Evolutionary conservation across 805 yeast species (phyloP).

Genomic region (Kazachstania psychrophila): DNA sequence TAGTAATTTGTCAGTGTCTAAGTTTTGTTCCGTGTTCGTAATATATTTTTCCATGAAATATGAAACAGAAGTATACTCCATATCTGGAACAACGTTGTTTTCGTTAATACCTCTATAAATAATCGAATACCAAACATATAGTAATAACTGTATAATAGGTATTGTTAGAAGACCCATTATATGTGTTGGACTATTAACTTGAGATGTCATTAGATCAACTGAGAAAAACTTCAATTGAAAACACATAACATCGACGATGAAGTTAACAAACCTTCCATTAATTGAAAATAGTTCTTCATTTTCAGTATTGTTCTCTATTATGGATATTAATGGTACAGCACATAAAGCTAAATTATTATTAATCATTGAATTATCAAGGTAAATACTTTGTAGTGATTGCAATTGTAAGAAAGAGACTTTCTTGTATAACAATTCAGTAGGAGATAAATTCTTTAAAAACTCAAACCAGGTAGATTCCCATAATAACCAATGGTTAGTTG

Average conservation of each 20-base stretch:
- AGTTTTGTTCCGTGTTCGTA: constrained; percentile 7
- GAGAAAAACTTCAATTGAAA: constrained; percentile 14
- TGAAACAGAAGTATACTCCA: constrained; percentile 8
- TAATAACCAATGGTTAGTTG: constrained; percentile 18
- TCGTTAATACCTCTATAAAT: constrained; percentile 5
- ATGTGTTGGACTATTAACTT: constrained; percentile 4
- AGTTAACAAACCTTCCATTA: constrained; percentile 7
- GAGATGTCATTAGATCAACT: constrained; percentile 6
- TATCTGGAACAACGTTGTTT: background rate
- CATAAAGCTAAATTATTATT: constrained; percentile 17
- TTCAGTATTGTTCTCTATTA: constrained; percentile 2
- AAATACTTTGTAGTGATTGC: constrained; percentile 1
- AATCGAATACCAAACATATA: constrained; percentile 17
- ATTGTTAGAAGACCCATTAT: constrained; percentile 11
- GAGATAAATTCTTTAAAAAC: constrained; percentile 10
- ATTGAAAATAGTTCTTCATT: constrained; percentile 4
- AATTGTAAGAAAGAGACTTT: constrained; percentile 5
- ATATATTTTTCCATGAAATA: constrained; percentile 14
- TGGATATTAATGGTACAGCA: constrained; percentile 11
- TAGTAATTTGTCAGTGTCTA: constrained; percentile 11
- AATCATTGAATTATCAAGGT: constrained; percentile 10
- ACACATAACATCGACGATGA: constrained; percentile 13
- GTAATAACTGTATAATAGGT: constrained; percentile 17
- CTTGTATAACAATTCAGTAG: constrained; percentile 5
- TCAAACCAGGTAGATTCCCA: constrained; percentile 23